Percentiles rank a stretch among this genome's conserved stretches.
phyloP scores from a whole-genome alignment of 2,329 filamentous ascomycete genomes.

The Botrytis byssoidea region DNA sequence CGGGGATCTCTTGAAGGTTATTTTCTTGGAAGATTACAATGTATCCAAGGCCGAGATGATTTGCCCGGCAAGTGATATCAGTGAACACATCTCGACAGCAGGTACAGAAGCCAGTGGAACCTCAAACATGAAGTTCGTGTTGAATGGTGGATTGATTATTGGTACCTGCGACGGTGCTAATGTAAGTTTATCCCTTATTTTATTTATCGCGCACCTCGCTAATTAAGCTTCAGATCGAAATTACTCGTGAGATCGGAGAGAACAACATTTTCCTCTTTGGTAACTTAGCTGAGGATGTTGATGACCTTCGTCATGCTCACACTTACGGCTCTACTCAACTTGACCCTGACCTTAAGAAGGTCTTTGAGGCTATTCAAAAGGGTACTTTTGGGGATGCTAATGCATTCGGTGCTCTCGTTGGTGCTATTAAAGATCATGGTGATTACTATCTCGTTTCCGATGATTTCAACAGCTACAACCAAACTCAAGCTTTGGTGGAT shows the following conservation, averaged over 20 bases:
- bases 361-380: slow-evolving; percentile 79
- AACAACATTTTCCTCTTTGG: slow-evolving; percentile 99
- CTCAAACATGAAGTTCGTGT: slow-evolving; percentile 99
- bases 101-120: slow-evolving; percentile 89
- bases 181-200: slow-evolving; percentile 52
- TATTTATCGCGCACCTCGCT: slow-evolving; percentile 13
- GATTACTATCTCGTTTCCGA: slow-evolving; percentile 98
- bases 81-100: slow-evolving; percentile 97
- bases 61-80: slow-evolving; percentile 88
- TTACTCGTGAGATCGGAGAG: slow-evolving; percentile 94
- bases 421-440: slow-evolving; percentile 85
- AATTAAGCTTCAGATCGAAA: slow-evolving; percentile 69
- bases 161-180: slow-evolving; percentile 98
- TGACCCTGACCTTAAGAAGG: slow-evolving; percentile 72
- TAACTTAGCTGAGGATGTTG: slow-evolving; percentile 92
- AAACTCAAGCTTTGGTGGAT: slow-evolving; percentile 88
- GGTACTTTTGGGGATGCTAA: slow-evolving; percentile 77
- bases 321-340: slow-evolving; percentile 77
- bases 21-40: slow-evolving; percentile 98
- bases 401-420: slow-evolving; percentile 79
- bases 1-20: slow-evolving; percentile 91
- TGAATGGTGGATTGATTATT: slow-evolving; percentile 96
- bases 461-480: slow-evolving; percentile 92
- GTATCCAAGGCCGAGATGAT: slow-evolving; percentile 99
- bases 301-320: slow-evolving; percentile 89